phyloP scores from a whole-genome alignment of 2,329 filamentous ascomycete species.

The Fusarium cicatricum region DNA sequence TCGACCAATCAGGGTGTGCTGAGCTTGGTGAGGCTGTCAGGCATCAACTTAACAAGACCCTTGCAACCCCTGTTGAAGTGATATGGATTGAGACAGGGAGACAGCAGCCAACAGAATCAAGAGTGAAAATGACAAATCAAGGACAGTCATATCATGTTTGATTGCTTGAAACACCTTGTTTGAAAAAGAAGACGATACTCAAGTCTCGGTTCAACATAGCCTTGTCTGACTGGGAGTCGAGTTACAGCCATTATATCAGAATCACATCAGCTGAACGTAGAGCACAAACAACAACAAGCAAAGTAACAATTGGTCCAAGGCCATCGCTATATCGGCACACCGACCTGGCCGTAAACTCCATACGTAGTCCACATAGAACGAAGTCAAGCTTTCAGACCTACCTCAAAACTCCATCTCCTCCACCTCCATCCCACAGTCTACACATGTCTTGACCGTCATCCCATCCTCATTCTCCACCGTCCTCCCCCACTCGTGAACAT shows the following conservation, averaged over 20 bases:
- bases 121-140: constrained; percentile 2
- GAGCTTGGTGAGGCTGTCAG: constrained; percentile 38
- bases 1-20: constrained; percentile 40
- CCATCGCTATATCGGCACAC: too few relatives aligned
- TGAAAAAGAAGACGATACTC: too few relatives aligned
- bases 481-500: constrained; percentile 89
- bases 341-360: too few relatives aligned
- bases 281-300: too few relatives aligned
- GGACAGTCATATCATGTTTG: too few relatives aligned
- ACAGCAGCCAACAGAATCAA: background rate
- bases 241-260: too few relatives aligned
- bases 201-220: too few relatives aligned
- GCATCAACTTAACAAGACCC: constrained; percentile 37
- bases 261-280: too few relatives aligned
- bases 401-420: constrained; percentile 79
- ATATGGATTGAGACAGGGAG: background rate
- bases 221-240: too few relatives aligned
- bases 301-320: too few relatives aligned
- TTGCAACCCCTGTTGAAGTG: background rate
- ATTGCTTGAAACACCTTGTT: too few relatives aligned
- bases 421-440: constrained; percentile 79
- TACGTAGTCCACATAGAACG: too few relatives aligned
- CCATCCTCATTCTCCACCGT: constrained; percentile 75
- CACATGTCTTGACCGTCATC: constrained; percentile 81
- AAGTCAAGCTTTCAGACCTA: background rate